phyloP scores from a whole-genome alignment of 2,329 filamentous ascomycete genomes.

The Microsporum audouinii region DNA sequence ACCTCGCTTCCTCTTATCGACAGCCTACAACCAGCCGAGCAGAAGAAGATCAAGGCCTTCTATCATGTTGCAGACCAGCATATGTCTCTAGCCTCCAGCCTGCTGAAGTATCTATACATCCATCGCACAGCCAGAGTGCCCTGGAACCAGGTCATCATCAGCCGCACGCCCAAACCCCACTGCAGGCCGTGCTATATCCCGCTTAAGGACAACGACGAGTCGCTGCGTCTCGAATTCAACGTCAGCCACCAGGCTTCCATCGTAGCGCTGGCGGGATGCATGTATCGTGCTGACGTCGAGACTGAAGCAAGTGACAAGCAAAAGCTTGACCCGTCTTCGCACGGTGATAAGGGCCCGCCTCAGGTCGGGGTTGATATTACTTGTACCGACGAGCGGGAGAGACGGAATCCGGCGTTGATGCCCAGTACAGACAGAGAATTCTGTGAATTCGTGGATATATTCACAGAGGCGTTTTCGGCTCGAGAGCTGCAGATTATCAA shows the following conservation, averaged over 20 bases:
- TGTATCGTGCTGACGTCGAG: constrained; percentile 14
- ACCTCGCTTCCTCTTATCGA: constrained; percentile 29
- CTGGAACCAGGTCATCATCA: constrained; percentile 46
- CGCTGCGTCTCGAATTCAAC: constrained; percentile 47
- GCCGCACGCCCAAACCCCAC: constrained; percentile 39
- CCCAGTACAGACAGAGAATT: constrained; percentile 41
- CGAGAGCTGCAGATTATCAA: constrained; percentile 48
- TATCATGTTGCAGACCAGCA: constrained; percentile 46
- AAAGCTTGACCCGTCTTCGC: constrained; percentile 8
- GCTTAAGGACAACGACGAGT: constrained; percentile 14
- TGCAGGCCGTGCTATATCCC: constrained; percentile 43
- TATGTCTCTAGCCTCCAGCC: constrained; percentile 50
- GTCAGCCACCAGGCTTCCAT: constrained; percentile 54
- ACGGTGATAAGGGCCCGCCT: constrained; percentile 14
- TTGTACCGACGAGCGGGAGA: constrained; percentile 46
- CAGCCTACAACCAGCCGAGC: constrained; percentile 38
- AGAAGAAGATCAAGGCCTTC: constrained; percentile 39
- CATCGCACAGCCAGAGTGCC: constrained; percentile 44
- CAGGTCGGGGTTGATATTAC: constrained; percentile 52
- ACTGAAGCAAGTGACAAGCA: constrained; percentile 1
- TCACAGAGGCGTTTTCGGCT: constrained; percentile 47
- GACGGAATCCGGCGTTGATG: constrained; percentile 36
- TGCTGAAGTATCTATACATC: constrained; percentile 52
- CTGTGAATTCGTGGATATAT: constrained; percentile 48
- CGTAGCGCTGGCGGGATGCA: constrained; percentile 46